Conservation (phyloP, 2,329 filamentous ascomycete genomes). For the Coleophoma eucalyptorum region DNA sequence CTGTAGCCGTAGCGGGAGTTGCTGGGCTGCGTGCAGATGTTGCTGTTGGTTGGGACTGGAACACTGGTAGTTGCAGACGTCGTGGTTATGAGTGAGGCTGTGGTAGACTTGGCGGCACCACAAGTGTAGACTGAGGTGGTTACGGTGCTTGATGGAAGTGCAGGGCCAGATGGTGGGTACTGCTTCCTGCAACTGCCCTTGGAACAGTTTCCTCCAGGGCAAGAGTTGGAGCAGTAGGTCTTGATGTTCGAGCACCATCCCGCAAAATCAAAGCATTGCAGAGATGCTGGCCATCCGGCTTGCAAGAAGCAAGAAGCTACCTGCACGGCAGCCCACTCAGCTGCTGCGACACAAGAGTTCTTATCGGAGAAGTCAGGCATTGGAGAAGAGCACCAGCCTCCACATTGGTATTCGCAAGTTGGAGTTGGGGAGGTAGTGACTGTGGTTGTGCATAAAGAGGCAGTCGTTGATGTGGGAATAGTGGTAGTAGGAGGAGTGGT, state of each 20-base stretch:
- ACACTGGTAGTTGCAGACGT: slow-evolving; percentile 27
- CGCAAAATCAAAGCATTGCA: slow-evolving; percentile 47
- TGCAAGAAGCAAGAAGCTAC: slow-evolving; percentile 45
- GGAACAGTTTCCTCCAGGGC: slow-evolving; percentile 31
- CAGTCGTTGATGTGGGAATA: slow-evolving; percentile 17
- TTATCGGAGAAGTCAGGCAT: slow-evolving; percentile 44
- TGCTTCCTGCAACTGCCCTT: slow-evolving; percentile 40
- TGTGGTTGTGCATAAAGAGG: slow-evolving; percentile 44
- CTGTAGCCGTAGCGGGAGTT: slow-evolving; percentile 62
- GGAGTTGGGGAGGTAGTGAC: slow-evolving; percentile 32
- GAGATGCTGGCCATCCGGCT: slow-evolving; percentile 44
- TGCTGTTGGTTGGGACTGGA: slow-evolving; percentile 40
- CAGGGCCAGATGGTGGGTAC: slow-evolving; percentile 33
- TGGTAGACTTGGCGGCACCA: slow-evolving; percentile 8
- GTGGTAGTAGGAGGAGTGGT: slow-evolving; percentile 7
- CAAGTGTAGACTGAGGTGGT: slow-evolving; percentile 32
- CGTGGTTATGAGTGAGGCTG: slow-evolving; percentile 27
- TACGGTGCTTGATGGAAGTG: slow-evolving; percentile 33
- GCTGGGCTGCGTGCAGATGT: slow-evolving; percentile 48
- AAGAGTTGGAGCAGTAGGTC: slow-evolving; percentile 37
- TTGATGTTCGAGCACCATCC: slow-evolving; percentile 45
- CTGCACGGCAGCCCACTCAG: slow-evolving; percentile 42
- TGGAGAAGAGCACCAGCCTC: slow-evolving; percentile 48
- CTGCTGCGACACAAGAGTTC: slow-evolving; percentile 35
- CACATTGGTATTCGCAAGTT: slow-evolving; percentile 50